A percentile compares a stretch with the other conserved stretches of the same genome.
Evolutionary conservation across 2,329 filamentous ascomycete genomes (phyloP).

Genomic region (Sphaerulina populicola): DNA sequence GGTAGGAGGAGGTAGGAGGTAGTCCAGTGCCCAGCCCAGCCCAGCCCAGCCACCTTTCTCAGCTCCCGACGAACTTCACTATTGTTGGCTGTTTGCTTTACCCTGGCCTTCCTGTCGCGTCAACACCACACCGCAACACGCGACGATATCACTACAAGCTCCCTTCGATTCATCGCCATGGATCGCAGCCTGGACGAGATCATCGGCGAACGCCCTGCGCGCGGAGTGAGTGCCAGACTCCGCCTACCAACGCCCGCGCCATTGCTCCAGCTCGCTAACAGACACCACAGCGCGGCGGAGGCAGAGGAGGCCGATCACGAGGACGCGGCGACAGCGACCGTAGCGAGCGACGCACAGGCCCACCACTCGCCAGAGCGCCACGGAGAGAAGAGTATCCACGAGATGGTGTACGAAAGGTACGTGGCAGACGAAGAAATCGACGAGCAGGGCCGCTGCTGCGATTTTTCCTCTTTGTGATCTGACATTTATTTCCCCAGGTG

Average conservation of each 20-base stretch:
- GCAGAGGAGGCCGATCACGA: constrained; percentile 21
- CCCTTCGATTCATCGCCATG: constrained; percentile 36
- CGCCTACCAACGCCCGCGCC: background rate
- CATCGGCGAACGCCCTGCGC: constrained; percentile 53
- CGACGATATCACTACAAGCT: background rate
- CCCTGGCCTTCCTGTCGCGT: background rate
- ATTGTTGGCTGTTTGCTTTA: background rate
- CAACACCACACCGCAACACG: background rate
- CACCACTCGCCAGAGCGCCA: constrained; percentile 59
- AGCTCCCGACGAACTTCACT: background rate
- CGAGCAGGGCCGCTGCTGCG: constrained; percentile 73
- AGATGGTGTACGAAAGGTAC: constrained; percentile 86
- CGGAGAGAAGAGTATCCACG: constrained; percentile 54
- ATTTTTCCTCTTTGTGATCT: constrained; percentile 56
- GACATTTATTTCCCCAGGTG: constrained; percentile 29
- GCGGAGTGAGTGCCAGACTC: constrained; percentile 18
- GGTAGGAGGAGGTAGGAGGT: too few relatives aligned
- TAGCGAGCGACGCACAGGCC: constrained; percentile 20
- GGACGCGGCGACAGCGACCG: constrained; percentile 23
- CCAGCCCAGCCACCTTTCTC: background rate
- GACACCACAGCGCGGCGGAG: constrained; percentile 20
- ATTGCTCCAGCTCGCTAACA: background rate
- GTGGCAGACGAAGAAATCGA: background rate
- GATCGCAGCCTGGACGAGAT: constrained; percentile 59
- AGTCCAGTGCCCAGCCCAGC: too few relatives aligned